Evolutionary conservation across 257 asterid genomes (phyloP).

Genomic region (Solanum pimpinellifolium): DNA sequence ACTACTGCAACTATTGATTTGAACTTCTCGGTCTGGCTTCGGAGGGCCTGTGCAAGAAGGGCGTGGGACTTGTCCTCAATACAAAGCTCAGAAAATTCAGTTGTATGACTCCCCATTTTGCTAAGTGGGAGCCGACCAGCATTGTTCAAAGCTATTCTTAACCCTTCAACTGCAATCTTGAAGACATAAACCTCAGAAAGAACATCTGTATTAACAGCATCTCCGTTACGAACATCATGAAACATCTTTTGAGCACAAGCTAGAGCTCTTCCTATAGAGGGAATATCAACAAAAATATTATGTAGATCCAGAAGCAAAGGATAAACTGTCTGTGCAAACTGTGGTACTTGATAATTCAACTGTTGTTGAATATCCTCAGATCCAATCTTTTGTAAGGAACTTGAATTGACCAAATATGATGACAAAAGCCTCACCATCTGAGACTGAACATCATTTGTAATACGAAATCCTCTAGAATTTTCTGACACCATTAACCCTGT

Average conservation of each 20-base stretch:
- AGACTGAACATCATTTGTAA: constrained; percentile 35
- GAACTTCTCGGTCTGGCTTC: constrained; percentile 54
- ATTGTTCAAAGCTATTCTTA: constrained; percentile 71
- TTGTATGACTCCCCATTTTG: constrained; percentile 4
- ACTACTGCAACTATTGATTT: constrained; percentile 72
- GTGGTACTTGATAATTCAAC: constrained; percentile 60
- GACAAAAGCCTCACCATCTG: constrained; percentile 50
- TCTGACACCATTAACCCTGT: constrained; percentile 14
- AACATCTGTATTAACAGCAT: constrained; percentile 33
- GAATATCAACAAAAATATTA: constrained; percentile 47
- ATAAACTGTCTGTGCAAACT: constrained; percentile 60
- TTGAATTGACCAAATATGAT: constrained; percentile 23
- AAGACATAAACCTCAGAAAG: constrained; percentile 70
- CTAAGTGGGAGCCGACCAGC: constrained; percentile 47
- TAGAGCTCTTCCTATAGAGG: constrained; percentile 57
- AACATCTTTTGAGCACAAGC: constrained; percentile 83
- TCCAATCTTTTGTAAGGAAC: constrained; percentile 9
- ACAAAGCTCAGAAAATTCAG: constrained; percentile 51
- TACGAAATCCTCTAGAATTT: constrained; percentile 19
- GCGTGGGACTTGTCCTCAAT: constrained; percentile 68
- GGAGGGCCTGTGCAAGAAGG: constrained; percentile 70
- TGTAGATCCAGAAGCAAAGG: constrained; percentile 73
- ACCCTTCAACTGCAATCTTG: constrained; percentile 75
- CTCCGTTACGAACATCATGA: constrained; percentile 57
- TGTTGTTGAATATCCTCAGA: constrained; percentile 22